Percentiles rank a stretch among this genome's conserved stretches.
Evolutionary conservation across 805 yeast genomes (phyloP).

Genomic region (Jamesozyma lodderae): DNA sequence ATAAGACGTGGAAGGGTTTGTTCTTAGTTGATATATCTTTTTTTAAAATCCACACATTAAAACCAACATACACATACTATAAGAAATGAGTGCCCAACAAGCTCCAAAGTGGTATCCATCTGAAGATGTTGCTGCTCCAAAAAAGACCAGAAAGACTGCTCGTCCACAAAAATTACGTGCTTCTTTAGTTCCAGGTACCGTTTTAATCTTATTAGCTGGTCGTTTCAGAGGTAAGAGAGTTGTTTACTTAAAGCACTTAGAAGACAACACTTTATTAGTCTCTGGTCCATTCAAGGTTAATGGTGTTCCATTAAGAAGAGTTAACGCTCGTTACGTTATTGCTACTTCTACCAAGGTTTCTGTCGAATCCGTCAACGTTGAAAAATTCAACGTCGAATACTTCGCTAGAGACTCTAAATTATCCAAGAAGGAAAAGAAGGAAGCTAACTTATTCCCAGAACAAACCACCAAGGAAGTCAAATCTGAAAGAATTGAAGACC

Average conservation of each 20-base stretch:
- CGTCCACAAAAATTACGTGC: slow-evolving; percentile 93
- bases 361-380: slow-evolving; percentile 67
- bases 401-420: slow-evolving; percentile 83
- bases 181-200: slow-evolving; percentile 94
- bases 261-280: slow-evolving; percentile 93
- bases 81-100: slow-evolving; percentile 31
- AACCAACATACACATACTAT: slow-evolving; percentile 32
- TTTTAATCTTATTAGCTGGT: slow-evolving; percentile 92
- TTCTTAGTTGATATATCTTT: too few species aligned
- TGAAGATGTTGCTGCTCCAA: slow-evolving; percentile 78
- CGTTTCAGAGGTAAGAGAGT: slow-evolving; percentile 99
- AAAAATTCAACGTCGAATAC: slow-evolving; percentile 87
- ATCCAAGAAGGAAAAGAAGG: slow-evolving; percentile 71
- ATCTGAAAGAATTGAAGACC: slow-evolving; percentile 92
- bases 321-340: slow-evolving; percentile 94
- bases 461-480: slow-evolving; percentile 75
- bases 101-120: slow-evolving; percentile 92
- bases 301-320: slow-evolving; percentile 99
- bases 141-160: slow-evolving; percentile 77
- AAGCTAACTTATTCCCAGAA: slow-evolving; percentile 80
- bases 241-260: slow-evolving; percentile 88
- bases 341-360: slow-evolving; percentile 90
- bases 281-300: slow-evolving; percentile 98
- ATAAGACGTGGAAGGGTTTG: too few species aligned
- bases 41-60: too few species aligned